Evolutionary conservation across 805 yeast genomes (phyloP), one percentile per base, ranked within the genome.

Genomic region (Nakazawaea siamensis): DNA sequence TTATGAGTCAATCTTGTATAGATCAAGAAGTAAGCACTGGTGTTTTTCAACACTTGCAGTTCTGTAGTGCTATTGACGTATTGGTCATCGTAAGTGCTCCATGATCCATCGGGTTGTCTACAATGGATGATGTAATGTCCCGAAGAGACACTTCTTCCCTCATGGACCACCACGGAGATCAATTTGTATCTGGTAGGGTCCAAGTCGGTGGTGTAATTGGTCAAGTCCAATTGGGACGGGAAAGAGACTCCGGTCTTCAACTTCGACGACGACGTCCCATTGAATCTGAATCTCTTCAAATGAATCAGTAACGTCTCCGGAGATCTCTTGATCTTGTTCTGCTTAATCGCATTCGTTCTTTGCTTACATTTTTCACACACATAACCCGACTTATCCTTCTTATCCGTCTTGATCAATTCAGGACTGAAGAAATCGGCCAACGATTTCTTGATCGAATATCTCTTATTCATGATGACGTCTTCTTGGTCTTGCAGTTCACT

Each of bases 11-110:
- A 55, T 48, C 90, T 73, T 28, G 88, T 76, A 58, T 92, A 92
- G 15, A 92, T 64, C 56, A 92, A 67, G 41, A 88, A 88, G 58
- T 92, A 92, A 4, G 97, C 97, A 24, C 86, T 75, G 11, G 90
- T 83, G 50, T 90, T 95, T 44, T 74, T 73, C 43, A 86, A 63
- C 3, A 85, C 95, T 29, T 72, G 76, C 38, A 73, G 66, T 48
- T 84, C 92, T 24, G 79, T 67, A 35, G 84, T 76, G 40, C 66
- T 67, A 49, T 84, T 81, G 45, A 85, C 76, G 49, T 80, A 76
- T 49, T 92, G 98, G 54, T 92, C 98, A 53, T 92, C 97, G 56
- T 90, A 92, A 8, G 86, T 79, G 19, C 86, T 79, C 98, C 97
- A 92, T 2, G 80, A 60, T 2, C 87, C 90, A 57, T 84, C 92